phyloP scores from a whole-genome alignment of 495 filamentous ascomycete genomes.

The Lasiosphaeriaceae sp. region DNA sequence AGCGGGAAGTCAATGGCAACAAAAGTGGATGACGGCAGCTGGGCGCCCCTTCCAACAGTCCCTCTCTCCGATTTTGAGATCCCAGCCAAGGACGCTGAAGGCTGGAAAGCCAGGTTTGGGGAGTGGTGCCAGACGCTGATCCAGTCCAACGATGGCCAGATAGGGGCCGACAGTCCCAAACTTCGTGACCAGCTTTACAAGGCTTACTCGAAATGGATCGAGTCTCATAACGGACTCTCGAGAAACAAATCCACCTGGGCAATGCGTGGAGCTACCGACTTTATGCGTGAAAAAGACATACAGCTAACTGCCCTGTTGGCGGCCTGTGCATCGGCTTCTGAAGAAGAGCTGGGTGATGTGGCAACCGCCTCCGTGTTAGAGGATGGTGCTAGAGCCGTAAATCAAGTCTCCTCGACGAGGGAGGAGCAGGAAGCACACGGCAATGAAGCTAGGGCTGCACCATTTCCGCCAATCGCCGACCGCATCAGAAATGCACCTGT shows the following conservation, averaged over 20 bases:
- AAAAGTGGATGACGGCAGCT: background rate
- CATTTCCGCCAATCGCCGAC: too few relatives aligned
- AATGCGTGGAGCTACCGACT: slow-evolving; percentile 11
- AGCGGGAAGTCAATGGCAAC: background rate
- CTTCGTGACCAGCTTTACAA: slow-evolving; percentile 4
- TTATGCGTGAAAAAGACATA: slow-evolving; percentile 6
- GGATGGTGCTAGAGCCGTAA: too few relatives aligned
- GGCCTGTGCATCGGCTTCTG: too few relatives aligned
- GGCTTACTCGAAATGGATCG: slow-evolving; percentile 17
- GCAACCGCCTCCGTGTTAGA: too few relatives aligned
- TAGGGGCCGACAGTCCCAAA: background rate
- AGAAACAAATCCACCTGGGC: slow-evolving; percentile 13
- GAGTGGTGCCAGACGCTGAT: slow-evolving; percentile 19
- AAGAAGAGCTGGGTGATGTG: too few relatives aligned
- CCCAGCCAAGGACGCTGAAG: slow-evolving; percentile 3
- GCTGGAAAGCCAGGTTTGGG: slow-evolving; percentile 16
- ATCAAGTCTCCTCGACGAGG: too few relatives aligned
- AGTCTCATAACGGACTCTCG: slow-evolving; percentile 7
- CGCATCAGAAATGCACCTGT: too few relatives aligned
- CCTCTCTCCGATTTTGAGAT: slow-evolving; percentile 6
- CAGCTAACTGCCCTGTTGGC: background rate
- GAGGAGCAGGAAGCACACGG: too few relatives aligned
- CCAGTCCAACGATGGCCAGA: slow-evolving; percentile 8
- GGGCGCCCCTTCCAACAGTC: slow-evolving; percentile 4
- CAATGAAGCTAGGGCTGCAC: too few relatives aligned